These are phyloP conservation scores for Pistacia vera DNA, from an alignment of 345 rosid genomes.

Conservation along the genomic window DNA sequence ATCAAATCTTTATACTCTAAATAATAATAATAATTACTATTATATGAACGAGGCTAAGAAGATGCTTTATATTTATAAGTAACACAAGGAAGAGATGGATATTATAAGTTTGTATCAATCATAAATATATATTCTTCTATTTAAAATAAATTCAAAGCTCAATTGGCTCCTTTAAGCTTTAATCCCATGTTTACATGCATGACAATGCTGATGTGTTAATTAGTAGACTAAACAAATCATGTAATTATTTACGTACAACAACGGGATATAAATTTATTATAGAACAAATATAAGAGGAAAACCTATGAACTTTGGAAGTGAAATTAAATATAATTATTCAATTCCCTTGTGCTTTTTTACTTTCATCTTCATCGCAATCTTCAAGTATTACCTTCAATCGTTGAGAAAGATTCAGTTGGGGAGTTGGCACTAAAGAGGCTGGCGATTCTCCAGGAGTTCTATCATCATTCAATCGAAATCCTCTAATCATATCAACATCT, in stretches of 20 bases:
- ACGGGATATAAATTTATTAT: too few species aligned
- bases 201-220: too few species aligned
- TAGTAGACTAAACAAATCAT: too few species aligned
- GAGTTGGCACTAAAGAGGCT: conserved; percentile 33
- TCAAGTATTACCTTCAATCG: conserved; percentile 23
- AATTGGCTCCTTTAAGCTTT: too few species aligned
- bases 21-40: not conserved
- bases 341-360: not conserved
- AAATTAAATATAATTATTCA: too few species aligned
- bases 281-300: too few species aligned
- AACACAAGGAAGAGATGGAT: not conserved
- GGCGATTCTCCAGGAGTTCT: conserved; percentile 32
- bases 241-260: too few species aligned
- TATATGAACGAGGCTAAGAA: not conserved
- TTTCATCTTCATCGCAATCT: not conserved
- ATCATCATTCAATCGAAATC: conserved; percentile 24
- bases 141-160: not conserved
- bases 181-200: too few species aligned
- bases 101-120: not conserved
- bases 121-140: not conserved
- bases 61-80: not conserved
- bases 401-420: conserved; percentile 32
- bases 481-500: conserved; percentile 41
- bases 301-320: too few species aligned
- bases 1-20: too few species aligned